Evolutionary conservation across 805 yeast species (phyloP).

Genomic region (Monosporozyma servazzii): DNA sequence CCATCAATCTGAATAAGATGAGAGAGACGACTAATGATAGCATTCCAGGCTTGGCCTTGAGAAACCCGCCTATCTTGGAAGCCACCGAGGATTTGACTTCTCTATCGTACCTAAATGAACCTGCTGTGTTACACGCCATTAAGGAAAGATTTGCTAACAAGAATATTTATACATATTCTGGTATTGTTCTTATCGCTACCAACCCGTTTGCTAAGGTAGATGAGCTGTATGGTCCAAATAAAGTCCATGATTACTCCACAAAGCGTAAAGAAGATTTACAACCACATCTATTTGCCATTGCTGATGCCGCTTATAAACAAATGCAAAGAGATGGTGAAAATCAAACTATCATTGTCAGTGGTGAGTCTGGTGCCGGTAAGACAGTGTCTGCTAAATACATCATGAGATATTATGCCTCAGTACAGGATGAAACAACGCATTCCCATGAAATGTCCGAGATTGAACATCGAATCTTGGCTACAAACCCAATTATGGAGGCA

Average conservation of each 20-base stretch:
- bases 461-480: constrained; percentile 89
- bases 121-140: constrained; percentile 92
- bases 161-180: constrained; percentile 90
- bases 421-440: constrained; percentile 43
- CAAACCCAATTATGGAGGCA: constrained; percentile 86
- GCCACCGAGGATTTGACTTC: constrained; percentile 91
- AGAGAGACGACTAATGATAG: constrained; percentile 14
- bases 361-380: constrained; percentile 98
- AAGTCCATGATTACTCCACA: constrained; percentile 86
- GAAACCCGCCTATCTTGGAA: constrained; percentile 88
- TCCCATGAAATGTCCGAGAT: constrained; percentile 67
- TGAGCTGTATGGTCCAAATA: constrained; percentile 79
- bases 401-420: constrained; percentile 96
- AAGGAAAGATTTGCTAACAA: constrained; percentile 78
- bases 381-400: constrained; percentile 96
- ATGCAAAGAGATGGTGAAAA: constrained; percentile 79
- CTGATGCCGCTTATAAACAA: constrained; percentile 93
- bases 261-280: constrained; percentile 80
- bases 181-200: constrained; percentile 92
- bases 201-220: constrained; percentile 92
- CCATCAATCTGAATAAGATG: constrained; percentile 33
- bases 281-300: constrained; percentile 95
- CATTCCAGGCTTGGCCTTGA: constrained; percentile 54
- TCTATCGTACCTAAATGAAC: constrained; percentile 87
- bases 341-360: constrained; percentile 93